phyloP scores from a whole-genome alignment of 1,284 basidiomycete genomes.

The Melampsora occidentalis region DNA sequence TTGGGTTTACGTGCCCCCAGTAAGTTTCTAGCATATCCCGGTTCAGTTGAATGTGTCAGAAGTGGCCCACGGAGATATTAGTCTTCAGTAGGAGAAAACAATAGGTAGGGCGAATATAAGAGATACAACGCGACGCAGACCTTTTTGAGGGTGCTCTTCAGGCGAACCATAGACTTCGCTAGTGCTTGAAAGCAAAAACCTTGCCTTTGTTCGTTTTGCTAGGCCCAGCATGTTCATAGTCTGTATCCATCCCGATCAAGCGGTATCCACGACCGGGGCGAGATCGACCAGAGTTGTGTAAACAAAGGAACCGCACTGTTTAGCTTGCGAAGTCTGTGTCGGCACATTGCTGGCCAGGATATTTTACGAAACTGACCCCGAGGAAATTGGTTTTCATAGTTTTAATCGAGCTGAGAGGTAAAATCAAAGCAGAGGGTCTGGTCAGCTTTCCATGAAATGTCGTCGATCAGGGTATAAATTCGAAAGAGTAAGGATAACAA shows the following conservation, averaged over 20 bases:
- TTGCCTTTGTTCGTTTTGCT: slow-evolving; percentile 94
- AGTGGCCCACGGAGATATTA: not conserved
- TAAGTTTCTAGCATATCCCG: slow-evolving; percentile 54
- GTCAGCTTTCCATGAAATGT: too few relatives aligned
- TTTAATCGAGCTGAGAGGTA: slow-evolving; percentile 67
- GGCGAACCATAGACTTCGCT: slow-evolving; percentile 59
- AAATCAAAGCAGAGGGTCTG: not conserved
- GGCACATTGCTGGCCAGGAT: too few relatives aligned
- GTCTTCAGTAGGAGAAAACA: not conserved
- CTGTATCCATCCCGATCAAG: not conserved
- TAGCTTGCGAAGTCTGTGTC: too few relatives aligned
- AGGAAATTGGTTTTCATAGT: slow-evolving; percentile 97
- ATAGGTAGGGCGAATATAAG: not conserved
- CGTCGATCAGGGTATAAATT: not conserved
- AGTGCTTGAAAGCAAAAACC: slow-evolving; percentile 91
- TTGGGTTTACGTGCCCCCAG: slow-evolving; percentile 98
- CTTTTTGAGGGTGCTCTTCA: slow-evolving; percentile 82
- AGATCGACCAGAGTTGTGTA: not conserved
- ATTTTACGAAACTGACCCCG: slow-evolving; percentile 60
- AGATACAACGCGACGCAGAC: slow-evolving; percentile 52
- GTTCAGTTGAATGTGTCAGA: too few relatives aligned
- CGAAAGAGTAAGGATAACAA: not conserved
- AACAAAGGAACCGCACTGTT: not conserved
- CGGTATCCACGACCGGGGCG: too few relatives aligned
- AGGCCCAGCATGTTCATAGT: slow-evolving; percentile 93